Evolutionary conservation across 768 basidiomycete genomes (phyloP).

Genomic region (Boletales sp.): DNA sequence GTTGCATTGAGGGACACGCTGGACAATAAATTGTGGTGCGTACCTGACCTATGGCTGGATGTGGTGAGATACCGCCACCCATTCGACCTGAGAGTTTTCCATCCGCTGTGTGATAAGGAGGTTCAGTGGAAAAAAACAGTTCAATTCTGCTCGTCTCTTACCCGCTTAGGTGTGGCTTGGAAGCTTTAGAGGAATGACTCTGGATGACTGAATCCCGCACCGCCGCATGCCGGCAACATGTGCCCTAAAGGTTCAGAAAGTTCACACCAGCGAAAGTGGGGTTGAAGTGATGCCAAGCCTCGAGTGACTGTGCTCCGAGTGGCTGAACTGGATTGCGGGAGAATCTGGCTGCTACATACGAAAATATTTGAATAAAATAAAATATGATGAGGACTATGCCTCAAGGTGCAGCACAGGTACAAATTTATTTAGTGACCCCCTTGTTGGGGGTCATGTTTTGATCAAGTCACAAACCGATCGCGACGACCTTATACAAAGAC

Average conservation of each 20-base stretch:
- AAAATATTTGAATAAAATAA: not conserved
- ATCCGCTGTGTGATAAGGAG: not conserved
- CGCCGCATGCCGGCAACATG: too few species aligned
- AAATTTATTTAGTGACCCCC: constrained; percentile 14
- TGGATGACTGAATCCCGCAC: too few species aligned
- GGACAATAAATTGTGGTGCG: not conserved
- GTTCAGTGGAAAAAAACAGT: too few species aligned
- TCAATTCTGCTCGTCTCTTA: too few species aligned
- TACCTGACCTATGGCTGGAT: constrained; percentile 32
- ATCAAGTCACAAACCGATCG: constrained; percentile 7
- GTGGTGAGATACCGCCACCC: not conserved
- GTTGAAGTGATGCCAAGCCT: too few species aligned
- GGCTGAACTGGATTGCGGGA: not conserved
- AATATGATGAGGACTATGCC: not conserved
- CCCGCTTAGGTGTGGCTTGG: too few species aligned
- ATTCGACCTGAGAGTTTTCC: not conserved
- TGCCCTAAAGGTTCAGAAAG: too few species aligned
- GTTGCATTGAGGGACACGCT: not conserved
- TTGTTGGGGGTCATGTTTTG: constrained; percentile 8
- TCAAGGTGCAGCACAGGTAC: too few species aligned
- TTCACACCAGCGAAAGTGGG: constrained; percentile 15
- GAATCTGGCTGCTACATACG: too few species aligned
- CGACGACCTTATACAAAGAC: constrained; percentile 11
- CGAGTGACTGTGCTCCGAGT: not conserved
- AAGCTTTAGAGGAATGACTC: too few species aligned